Base-by-base conservation (phyloP, 768 basidiomycete genomes). In the Tricholoma saponaceum region DNA sequence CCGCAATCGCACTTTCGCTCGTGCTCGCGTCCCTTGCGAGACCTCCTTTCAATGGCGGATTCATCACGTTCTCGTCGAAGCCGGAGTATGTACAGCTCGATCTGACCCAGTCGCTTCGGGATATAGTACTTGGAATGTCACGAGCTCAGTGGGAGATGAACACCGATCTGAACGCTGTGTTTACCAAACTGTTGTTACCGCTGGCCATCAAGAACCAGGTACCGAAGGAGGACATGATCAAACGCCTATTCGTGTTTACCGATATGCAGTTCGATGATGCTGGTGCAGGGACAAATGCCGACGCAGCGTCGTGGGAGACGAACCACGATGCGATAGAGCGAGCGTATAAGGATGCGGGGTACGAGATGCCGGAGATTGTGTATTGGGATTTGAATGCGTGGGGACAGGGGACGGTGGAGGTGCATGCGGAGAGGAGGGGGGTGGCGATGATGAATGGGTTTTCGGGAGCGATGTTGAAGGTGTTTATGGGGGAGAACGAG, bases 381-480 rank as follows among this genome's bases (percentile, higher is more conserved):
- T 90, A 80, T 67, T 90, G 89, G 89, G 76, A 90, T 66, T 68
- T 90, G 66, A 68, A 18, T 25, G 1, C 13, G 14, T 1, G 69
- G 3, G 61, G 58, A 0, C 56, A 66, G 1, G 55, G 53, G 46
- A 77, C 78, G 49, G 71, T 70, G 8, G 85, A 86, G 44, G 83
- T 83, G 25, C 72, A 72, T 50, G 76, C 73, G 18, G 79, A 84
- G 30, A 70, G 72, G 65, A 74, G 79, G 67, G 88, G 88, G 0
- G 87, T 88, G 32, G 85, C 85, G 50, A 70, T 89, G 66, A 72
- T 90, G 73, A 86, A 79, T 64, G 89, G 89, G 51, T 89, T 85
- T 65, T 86, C 84, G 54, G 78, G 83, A 18, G 76, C 82, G 55
- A 75, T 89, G 79, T 69, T 90, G 74, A 90, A 89, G 74, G 76